Conservation (phyloP, 345 rosid genomes). For the Murraya paniculata region DNA sequence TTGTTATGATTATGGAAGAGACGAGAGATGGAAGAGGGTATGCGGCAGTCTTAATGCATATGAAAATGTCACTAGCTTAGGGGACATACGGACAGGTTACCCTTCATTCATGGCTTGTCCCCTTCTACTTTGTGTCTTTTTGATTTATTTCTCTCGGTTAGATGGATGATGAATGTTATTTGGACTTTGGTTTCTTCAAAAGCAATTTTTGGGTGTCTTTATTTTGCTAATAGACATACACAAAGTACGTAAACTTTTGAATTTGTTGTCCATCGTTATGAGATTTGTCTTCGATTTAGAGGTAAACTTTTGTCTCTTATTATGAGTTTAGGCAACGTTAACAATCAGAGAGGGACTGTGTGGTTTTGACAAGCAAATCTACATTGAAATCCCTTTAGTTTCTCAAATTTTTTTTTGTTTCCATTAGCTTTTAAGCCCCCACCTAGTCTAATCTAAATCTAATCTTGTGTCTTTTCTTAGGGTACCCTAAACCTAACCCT, state of each 20-base stretch:
- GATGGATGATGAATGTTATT: background rate
- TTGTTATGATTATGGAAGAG: background rate
- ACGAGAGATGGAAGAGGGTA: background rate
- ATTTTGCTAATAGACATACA: background rate
- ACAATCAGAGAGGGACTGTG: background rate
- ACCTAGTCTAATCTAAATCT: background rate
- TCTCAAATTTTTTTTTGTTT: conserved; percentile 5
- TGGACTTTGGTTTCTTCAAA: background rate
- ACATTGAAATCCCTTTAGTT: background rate
- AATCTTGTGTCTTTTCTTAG: conserved; percentile 9
- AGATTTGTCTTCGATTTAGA: conserved; percentile 1
- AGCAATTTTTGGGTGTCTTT: conserved; percentile 3
- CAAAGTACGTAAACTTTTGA: background rate
- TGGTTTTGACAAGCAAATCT: background rate
- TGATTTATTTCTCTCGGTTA: background rate
- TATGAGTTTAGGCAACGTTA: background rate
- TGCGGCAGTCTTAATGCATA: background rate
- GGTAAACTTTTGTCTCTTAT: conserved; percentile 4
- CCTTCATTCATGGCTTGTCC: conserved; percentile 33
- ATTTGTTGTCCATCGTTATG: background rate
- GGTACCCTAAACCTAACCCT: background rate
- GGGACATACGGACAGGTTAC: conserved; percentile 30
- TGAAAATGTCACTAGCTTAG: conserved; percentile 18
- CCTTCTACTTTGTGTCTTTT: conserved; percentile 7
- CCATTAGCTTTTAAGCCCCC: conserved; percentile 1